Conservation (phyloP, 2,329 filamentous ascomycete genomes). For the Trichoderma asperellum region DNA sequence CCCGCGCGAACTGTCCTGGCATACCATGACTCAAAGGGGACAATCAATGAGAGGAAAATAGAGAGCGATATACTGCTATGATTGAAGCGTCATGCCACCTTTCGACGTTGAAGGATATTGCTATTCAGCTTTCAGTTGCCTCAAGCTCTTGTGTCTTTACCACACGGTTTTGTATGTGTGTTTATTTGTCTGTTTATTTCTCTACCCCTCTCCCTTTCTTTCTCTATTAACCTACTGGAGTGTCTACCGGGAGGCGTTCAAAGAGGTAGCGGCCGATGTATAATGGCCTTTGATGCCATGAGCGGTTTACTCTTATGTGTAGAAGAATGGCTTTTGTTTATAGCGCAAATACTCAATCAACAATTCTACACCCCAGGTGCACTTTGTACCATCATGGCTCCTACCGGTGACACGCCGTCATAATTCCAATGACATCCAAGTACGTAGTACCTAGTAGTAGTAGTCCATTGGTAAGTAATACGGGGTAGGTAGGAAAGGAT, state of each 20-base stretch:
- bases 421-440: not conserved
- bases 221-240: not conserved
- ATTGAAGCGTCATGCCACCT: not conserved
- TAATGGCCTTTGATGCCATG: not conserved
- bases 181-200: not conserved
- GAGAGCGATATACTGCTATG: not conserved
- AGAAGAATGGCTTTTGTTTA: constrained; percentile 17
- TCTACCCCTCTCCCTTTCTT: not conserved
- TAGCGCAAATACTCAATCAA: constrained; percentile 6
- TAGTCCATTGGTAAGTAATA: not conserved
- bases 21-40: not conserved
- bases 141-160: not conserved
- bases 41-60: not conserved
- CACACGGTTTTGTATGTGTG: not conserved
- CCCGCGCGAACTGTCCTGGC: not conserved
- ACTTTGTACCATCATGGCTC: not conserved
- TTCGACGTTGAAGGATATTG: not conserved
- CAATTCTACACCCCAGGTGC: not conserved
- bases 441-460: no score
- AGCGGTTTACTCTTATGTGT: constrained; percentile 1
- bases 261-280: constrained; percentile 20
- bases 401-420: not conserved
- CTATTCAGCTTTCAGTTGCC: not conserved
- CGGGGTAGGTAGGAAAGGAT: not conserved
- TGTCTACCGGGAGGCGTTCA: constrained; percentile 16